Evolutionary conservation across 1,139 yeast genomes (phyloP), one percentile per base, ranked within the genome.

Genomic region (Lodderomyces parapsilosis): DNA sequence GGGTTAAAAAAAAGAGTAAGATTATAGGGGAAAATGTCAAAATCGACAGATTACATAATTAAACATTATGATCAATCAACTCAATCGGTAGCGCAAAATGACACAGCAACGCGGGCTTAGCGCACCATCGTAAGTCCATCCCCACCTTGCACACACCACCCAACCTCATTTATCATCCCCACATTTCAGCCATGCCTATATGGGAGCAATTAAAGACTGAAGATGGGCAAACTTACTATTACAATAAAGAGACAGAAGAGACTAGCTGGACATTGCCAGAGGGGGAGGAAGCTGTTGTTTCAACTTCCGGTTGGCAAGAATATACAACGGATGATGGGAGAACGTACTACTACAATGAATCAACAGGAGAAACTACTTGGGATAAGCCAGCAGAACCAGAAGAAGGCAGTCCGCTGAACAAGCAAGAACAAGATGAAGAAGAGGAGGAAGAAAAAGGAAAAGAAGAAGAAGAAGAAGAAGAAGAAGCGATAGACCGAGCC

Each of bases 231-330:
- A 68, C 69, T 1, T 91, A 90, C 64, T 90, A 85, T 61, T 87
- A 81, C 60, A 81, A 90, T 52, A 48, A 77, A 0, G 71, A 58
- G 31, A 85, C 94, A 0, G 77, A 80, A 42, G 82, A 81, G 53
- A 83, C 96, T 0, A 79, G 83, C 39, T 90, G 97, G 96, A 87
- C 85, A 7, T 78, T 82, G 49, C 97, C 97, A 0, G 79, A 68
- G 23, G 82, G 73, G 13, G 40, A 35, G 23, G 14, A 31, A 6
- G 15, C 36, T 22, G 18, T 15, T 11, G 14, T 24, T n/a, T 11
- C 25, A 13, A 14, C 17, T n/a, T 13, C 32, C 6, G 32, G 28
- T n/a, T 91, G 96, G 96, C 73, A 72, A 41, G 78, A 74, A 48
- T 82, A 73, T 42, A 63, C 68, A 1, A 80, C 93, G 0, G 88